These are phyloP conservation scores for Calamus simplicifolius DNA, from an alignment of 176 grass and related monocot species.

Conservation along the genomic window DNA sequence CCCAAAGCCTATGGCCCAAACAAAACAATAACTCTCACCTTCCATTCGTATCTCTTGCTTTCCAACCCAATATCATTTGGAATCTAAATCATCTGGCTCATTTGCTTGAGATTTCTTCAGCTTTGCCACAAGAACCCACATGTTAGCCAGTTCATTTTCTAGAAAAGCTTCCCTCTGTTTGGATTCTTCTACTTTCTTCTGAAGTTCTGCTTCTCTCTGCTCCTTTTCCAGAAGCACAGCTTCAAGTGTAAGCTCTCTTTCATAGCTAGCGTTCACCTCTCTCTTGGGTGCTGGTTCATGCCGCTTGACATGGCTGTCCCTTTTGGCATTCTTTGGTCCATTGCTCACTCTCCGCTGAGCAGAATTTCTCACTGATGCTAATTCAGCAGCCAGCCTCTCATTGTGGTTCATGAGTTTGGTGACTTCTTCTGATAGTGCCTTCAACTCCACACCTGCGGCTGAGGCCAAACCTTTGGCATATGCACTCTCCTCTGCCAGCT, in stretches of 20 bases:
- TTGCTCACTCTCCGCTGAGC: conserved; percentile 55
- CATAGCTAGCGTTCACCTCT: conserved; percentile 44
- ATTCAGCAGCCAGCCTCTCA: conserved; percentile 72
- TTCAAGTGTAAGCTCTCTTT: conserved; percentile 59
- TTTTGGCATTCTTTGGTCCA: conserved; percentile 49
- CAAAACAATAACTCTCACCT: neutral
- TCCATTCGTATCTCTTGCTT: conserved; percentile 8
- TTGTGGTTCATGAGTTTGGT: conserved; percentile 99
- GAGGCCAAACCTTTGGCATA: conserved; percentile 96
- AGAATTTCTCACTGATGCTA: conserved; percentile 58
- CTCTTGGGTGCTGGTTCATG: conserved; percentile 61
- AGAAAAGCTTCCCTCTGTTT: conserved; percentile 86
- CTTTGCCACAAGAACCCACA: conserved; percentile 96
- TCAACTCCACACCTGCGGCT: conserved; percentile 94
- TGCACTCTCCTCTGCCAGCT: conserved; percentile 36
- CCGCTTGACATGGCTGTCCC: conserved; percentile 53
- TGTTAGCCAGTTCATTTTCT: conserved; percentile 91
- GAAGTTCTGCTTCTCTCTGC: conserved; percentile 70
- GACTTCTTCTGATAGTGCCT: conserved; percentile 95
- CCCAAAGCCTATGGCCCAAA: neutral
- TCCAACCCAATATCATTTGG: conserved; percentile 17
- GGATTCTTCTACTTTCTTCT: conserved; percentile 70
- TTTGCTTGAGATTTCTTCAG: conserved; percentile 65
- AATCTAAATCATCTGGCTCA: conserved; percentile 38
- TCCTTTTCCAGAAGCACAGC: conserved; percentile 59